Percentiles rank a stretch among this genome's conserved stretches.
phyloP scores from a whole-genome alignment of 2,329 filamentous ascomycete genomes.

The Exophiala lecanii-corni region DNA sequence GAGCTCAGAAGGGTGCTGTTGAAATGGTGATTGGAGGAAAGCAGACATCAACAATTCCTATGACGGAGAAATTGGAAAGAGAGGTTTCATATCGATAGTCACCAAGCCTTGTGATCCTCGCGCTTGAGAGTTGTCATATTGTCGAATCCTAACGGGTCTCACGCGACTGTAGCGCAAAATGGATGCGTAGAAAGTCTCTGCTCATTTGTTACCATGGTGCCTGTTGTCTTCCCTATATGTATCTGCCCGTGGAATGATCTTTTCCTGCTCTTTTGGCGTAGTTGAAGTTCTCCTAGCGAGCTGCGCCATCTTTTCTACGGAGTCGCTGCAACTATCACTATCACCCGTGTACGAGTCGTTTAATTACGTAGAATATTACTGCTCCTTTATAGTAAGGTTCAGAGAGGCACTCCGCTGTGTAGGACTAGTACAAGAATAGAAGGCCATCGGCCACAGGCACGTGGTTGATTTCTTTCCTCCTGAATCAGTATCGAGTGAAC shows the following conservation, averaged over 20 bases:
- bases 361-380: neutral
- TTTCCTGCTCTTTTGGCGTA: neutral
- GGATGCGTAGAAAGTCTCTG: neutral
- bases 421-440: neutral
- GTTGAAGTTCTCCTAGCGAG: neutral
- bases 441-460: too few relatives aligned
- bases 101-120: neutral
- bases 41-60: neutral
- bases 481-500: too few relatives aligned
- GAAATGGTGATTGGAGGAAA: neutral
- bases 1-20: neutral
- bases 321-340: neutral
- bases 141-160: neutral
- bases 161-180: neutral
- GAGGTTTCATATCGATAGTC: neutral
- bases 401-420: neutral
- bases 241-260: neutral
- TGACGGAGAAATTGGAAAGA: conserved; percentile 1
- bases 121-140: neutral
- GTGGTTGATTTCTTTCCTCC: too few relatives aligned
- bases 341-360: neutral
- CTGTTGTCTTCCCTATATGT: neutral
- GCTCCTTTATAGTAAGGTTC: neutral
- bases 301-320: neutral
- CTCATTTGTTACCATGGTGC: neutral